Evolutionary conservation across 306 rosid species (phyloP), one percentile per base, ranked within the genome.

Genomic region (Cucurbita pepo): DNA sequence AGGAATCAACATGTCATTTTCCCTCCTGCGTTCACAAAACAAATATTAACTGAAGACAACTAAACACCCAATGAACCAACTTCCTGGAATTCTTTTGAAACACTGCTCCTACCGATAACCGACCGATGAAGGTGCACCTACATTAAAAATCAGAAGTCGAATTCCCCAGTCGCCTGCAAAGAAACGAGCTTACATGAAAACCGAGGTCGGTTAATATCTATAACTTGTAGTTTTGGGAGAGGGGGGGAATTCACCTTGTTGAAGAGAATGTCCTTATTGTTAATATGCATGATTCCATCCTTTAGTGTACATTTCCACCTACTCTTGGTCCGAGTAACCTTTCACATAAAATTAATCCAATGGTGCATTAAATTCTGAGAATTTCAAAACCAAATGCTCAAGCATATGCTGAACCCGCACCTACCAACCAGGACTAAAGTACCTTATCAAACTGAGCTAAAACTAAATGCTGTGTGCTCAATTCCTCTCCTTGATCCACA

Each of bases 381-480:
- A 73, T 69, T 14, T 38, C 44, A 48, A 14, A 44, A 66, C 67
- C 72, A 52, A 52, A 62, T 47, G 58, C 15, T 9, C 25, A 18
- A 64, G 37, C 18, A 66, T 66, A 7, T 45, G 18, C 55, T 45
- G 40, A 55, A 44, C 18, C 19, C 1, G 56, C 43, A 25, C 56
- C 56, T 22, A 47, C 13, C 12, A 21, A 47, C 10, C 72, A 3
- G 45, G 37, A 37, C 18, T 51, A 55, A 70, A 50, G 74, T 75
- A 89, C 99, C 92, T 94, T 94, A 78, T 95, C 99, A 85, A 91
- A 91, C 86, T 95, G 99, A 47, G 97, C 99, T 91, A 95, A 78
- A 79, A 95, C 99, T 71, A 95, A 85, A 86, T 88, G 96, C 9
- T 86, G 88, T 30, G 97, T 88, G 78, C 87, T 82, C 73, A 86